Evolutionary conservation across 371 early-diverging fungal species (phyloP), one percentile per base, ranked within the genome.

Genomic region (Synchytrium microbalum): DNA sequence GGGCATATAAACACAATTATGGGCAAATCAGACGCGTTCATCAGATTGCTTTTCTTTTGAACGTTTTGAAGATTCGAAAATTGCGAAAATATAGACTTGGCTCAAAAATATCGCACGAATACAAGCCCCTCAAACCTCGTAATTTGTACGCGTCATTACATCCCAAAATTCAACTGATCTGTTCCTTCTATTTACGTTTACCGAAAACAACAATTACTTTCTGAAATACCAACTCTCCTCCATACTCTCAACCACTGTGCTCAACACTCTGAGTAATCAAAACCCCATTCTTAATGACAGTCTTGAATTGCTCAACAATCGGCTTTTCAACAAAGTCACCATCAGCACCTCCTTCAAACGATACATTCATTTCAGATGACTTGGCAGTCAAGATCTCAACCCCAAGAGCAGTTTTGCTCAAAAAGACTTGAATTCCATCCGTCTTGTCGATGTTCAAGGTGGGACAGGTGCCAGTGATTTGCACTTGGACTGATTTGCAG

Each of bases 231-330:
- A n/a, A n/a, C n/a, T n/a, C n/a, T n/a, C n/a, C n/a, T n/a, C n/a
- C n/a, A n/a, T n/a, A n/a, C n/a, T 38, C 46, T 66, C 58, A 79
- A 19, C 76, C 80, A 51, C 67, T 75, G 70, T 95, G 95, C 74
- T 94, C 93, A 27, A 95, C 90, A 32, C 90, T 80, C 19, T 77
- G 79, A 46, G 95, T 94, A 27, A 86, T 80, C 8, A 94, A 76
- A 71, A 84, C 86, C 54, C 92, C 92, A 64, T 88, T 72, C 54
- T 84, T 81, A 24, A 89, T 84, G 13, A 28, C 61, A 19, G 90
- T 92, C 81, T 92, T 88, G 67, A 94, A 83, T 78, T 96, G 96
- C 73, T 97, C 98, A 55, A 94, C 87, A 14, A 97, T 80, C 32
- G 93, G 86, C 58, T 83, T 72, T 80, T 97, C 98, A 32, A 79